A percentile compares a stretch with the other conserved stretches of the same genome.
Conservation (phyloP, 768 basidiomycete genomes). For the Rhizopogon vesiculosus region DNA sequence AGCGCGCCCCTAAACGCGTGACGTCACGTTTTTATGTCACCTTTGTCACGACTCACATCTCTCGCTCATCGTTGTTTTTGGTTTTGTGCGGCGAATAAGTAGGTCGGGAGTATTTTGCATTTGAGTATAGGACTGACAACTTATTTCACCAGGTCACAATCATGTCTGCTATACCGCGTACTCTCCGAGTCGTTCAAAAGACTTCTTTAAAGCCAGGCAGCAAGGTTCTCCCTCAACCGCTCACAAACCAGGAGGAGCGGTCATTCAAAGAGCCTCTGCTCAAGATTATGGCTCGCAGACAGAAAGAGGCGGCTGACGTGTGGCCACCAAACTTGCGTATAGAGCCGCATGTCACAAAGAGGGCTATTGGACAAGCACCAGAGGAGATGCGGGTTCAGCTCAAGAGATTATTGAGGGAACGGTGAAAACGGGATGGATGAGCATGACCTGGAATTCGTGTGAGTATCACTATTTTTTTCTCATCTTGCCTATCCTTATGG, state of each 20-base stretch:
- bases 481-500: not conserved
- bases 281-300: slow-evolving; percentile 35
- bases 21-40: not conserved
- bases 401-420: slow-evolving; percentile 35
- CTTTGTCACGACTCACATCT: not conserved
- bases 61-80: not conserved
- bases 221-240: slow-evolving; percentile 24
- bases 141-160: not conserved
- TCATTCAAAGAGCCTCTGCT: slow-evolving; percentile 32
- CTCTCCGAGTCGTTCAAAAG: slow-evolving; percentile 35
- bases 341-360: slow-evolving; percentile 38
- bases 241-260: slow-evolving; percentile 25
- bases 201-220: slow-evolving; percentile 15
- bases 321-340: slow-evolving; percentile 50
- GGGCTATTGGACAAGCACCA: slow-evolving; percentile 34
- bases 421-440: slow-evolving; percentile 8
- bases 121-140: not conserved
- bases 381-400: slow-evolving; percentile 33
- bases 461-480: not conserved
- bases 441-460: not conserved
- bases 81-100: not conserved
- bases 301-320: slow-evolving; percentile 30
- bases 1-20: not conserved
- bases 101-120: not conserved
- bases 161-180: slow-evolving; percentile 6